Percentiles rank a stretch among this genome's conserved stretches.
Evolutionary conservation across 2,329 filamentous ascomycete genomes (phyloP).

Genomic region (Aspergillus pseudoterreus): DNA sequence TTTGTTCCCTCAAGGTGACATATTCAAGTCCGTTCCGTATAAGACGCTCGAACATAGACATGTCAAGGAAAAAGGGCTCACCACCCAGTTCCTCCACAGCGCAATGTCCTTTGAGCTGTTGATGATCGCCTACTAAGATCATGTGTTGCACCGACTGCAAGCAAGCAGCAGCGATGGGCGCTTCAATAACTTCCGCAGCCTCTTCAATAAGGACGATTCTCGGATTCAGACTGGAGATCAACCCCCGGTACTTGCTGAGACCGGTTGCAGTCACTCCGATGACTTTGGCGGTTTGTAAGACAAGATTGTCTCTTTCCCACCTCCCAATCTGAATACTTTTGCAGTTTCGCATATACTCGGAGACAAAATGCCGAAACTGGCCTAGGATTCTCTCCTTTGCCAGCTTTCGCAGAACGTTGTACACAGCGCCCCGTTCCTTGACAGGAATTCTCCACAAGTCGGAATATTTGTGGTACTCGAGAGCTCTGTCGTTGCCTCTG

Average conservation of each 20-base stretch:
- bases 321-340: slow-evolving; percentile 54
- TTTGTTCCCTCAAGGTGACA: slow-evolving; percentile 63
- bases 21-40: slow-evolving; percentile 64
- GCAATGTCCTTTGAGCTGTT: slow-evolving; percentile 69
- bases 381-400: slow-evolving; percentile 48
- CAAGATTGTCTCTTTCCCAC: slow-evolving; percentile 57
- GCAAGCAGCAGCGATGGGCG: slow-evolving; percentile 57
- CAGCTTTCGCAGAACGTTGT: slow-evolving; percentile 59
- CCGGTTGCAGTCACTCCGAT: slow-evolving; percentile 75
- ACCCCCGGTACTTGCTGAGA: slow-evolving; percentile 71
- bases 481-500: slow-evolving; percentile 22
- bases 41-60: slow-evolving; percentile 77
- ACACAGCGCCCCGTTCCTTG: slow-evolving; percentile 60
- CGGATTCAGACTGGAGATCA: slow-evolving; percentile 64
- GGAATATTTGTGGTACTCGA: slow-evolving; percentile 32
- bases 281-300: slow-evolving; percentile 59
- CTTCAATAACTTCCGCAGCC: slow-evolving; percentile 67
- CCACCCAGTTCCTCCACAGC: slow-evolving; percentile 57
- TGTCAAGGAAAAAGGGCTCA: slow-evolving; percentile 62
- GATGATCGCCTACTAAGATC: slow-evolving; percentile 73
- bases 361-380: slow-evolving; percentile 50
- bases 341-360: slow-evolving; percentile 49
- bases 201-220: slow-evolving; percentile 72
- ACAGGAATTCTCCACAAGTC: slow-evolving; percentile 61
- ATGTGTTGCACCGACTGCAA: slow-evolving; percentile 61